Conservation (phyloP, 2,329 filamentous ascomycete genomes). For the Sporothrix luriei region DNA sequence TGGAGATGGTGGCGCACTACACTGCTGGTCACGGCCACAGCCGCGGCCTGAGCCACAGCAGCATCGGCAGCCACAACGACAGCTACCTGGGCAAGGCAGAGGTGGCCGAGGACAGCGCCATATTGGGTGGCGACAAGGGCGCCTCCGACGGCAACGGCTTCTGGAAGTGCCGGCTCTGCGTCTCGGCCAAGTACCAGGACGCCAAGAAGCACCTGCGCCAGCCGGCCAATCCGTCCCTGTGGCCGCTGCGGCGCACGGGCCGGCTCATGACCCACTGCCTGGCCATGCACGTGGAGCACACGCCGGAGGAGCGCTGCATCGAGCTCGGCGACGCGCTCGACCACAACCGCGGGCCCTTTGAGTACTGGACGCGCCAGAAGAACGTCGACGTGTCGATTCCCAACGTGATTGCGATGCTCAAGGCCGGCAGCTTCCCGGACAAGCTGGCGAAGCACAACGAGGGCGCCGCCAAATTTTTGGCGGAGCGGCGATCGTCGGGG, state of each 20-base stretch:
- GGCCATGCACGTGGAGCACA: constrained; percentile 52
- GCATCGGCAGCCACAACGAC: constrained; percentile 7
- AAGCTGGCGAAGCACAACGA: too few species aligned
- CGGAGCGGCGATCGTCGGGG: background rate
- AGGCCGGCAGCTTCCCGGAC: constrained; percentile 42
- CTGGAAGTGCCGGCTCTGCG: constrained; percentile 53
- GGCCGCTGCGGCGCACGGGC: constrained; percentile 51
- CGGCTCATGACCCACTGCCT: constrained; percentile 54
- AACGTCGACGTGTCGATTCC: constrained; percentile 44
- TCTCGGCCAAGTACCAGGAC: constrained; percentile 48
- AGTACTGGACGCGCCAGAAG: constrained; percentile 52
- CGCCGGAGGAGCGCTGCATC: constrained; percentile 46
- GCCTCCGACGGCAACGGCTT: constrained; percentile 44
- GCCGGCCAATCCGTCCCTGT: constrained; percentile 51
- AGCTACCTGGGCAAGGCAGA: constrained; percentile 33
- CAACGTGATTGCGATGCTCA: constrained; percentile 44
- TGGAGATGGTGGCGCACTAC: constrained; percentile 22
- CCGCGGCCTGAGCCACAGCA: background rate
- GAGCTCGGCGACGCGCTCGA: constrained; percentile 50
- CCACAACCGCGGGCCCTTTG: constrained; percentile 49
- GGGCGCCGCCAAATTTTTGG: too few species aligned
- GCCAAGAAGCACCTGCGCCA: constrained; percentile 46
- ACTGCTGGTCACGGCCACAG: background rate
- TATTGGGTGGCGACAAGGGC: constrained; percentile 43
- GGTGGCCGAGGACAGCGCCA: constrained; percentile 33